Evolutionary conservation across 768 basidiomycete genomes (phyloP).

Genomic region (Gautieria morchelliformis): DNA sequence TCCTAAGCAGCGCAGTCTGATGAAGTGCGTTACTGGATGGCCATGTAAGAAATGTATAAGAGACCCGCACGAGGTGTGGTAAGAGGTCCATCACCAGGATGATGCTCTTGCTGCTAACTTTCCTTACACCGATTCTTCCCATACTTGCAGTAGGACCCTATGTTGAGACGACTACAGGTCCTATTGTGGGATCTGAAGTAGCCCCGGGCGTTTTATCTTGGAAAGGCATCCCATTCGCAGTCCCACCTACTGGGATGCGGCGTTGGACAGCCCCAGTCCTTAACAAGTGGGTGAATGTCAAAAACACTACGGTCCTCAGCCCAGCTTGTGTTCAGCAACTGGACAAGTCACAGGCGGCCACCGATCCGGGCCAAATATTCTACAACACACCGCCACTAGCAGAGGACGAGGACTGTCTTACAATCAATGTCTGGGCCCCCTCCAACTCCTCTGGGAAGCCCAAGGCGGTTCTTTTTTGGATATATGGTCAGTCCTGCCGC

Average conservation of each 20-base stretch:
- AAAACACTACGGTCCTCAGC: neutral
- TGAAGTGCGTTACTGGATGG: too few species aligned
- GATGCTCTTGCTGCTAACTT: too few species aligned
- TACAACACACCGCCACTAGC: constrained; percentile 8
- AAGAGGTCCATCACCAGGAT: too few species aligned
- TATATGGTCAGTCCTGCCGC: constrained; percentile 1
- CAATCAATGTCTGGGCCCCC: constrained; percentile 7
- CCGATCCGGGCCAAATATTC: constrained; percentile 1
- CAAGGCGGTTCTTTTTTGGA: constrained; percentile 7
- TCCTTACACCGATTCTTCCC: too few species aligned
- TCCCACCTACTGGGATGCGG: neutral
- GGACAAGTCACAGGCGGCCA: constrained; percentile 1
- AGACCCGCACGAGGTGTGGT: too few species aligned
- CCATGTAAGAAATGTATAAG: too few species aligned
- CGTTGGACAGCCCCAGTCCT: constrained; percentile 4
- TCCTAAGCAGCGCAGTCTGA: too few species aligned
- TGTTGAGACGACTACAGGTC: constrained; percentile 5
- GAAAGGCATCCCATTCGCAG: constrained; percentile 8
- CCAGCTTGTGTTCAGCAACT: constrained; percentile 4
- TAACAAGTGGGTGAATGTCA: neutral
- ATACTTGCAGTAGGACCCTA: neutral
- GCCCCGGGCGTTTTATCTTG: neutral
- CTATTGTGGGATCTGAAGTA: constrained; percentile 1
- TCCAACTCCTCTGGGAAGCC: neutral
- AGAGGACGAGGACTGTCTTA: constrained; percentile 7